These are phyloP conservation scores for Fusarium lateritium DNA, from an alignment of 2,329 filamentous ascomycete species.

Conservation along the genomic window DNA sequence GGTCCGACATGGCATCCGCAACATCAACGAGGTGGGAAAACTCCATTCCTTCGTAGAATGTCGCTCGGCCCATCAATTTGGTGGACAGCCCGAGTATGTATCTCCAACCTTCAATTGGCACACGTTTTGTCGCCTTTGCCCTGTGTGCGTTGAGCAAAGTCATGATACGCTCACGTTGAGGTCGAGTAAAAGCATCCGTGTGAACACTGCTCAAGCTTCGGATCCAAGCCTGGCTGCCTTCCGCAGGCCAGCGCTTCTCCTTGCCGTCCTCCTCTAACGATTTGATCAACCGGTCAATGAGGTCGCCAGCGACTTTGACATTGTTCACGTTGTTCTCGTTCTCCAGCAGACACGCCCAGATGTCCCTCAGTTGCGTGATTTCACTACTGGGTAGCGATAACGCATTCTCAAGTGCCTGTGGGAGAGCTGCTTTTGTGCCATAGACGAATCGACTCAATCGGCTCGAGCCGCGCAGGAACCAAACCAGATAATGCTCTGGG, in stretches of 20 bases:
- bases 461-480: conserved; percentile 54
- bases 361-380: conserved; percentile 31
- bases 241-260: conserved; percentile 53
- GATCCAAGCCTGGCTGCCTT: conserved; percentile 51
- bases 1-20: conserved; percentile 52
- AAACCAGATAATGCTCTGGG: conserved; percentile 53
- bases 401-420: conserved; percentile 46
- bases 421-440: conserved; percentile 44
- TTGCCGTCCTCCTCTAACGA: conserved; percentile 50
- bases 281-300: conserved; percentile 53
- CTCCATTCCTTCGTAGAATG: conserved; percentile 64
- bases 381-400: conserved; percentile 40
- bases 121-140: conserved; percentile 46
- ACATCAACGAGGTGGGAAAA: conserved; percentile 57
- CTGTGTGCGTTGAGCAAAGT: conserved; percentile 50
- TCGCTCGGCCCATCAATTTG: conserved; percentile 66
- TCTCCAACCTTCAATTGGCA: conserved; percentile 53
- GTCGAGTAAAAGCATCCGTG: conserved; percentile 58
- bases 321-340: conserved; percentile 59
- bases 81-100: conserved; percentile 61
- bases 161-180: conserved; percentile 62
- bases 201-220: conserved; percentile 55
- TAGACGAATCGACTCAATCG: conserved; percentile 52
- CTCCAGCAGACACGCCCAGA: conserved; percentile 53
- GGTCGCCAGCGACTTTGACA: conserved; percentile 50